Evolutionary conservation across 2,329 filamentous ascomycete species (phyloP).

Genomic region (Blastomyces percursus): DNA sequence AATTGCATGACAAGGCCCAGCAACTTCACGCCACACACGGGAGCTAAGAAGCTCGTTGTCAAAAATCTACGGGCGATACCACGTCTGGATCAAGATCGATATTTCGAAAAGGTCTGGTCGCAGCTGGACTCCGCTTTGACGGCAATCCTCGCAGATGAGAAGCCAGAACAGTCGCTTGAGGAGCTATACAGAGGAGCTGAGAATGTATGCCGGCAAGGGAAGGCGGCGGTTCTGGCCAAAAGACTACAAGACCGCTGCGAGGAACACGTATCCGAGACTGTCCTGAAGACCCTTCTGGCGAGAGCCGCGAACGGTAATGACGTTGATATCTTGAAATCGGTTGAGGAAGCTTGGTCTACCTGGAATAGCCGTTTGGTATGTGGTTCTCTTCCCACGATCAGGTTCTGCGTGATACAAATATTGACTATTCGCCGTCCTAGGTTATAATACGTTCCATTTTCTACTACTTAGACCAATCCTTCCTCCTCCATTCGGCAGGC

Average conservation of each 20-base stretch:
- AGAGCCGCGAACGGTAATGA: conserved; percentile 45
- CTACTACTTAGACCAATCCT: conserved; percentile 87
- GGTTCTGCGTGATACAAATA: background rate
- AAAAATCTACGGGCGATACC: conserved; percentile 69
- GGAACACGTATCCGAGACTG: conserved; percentile 44
- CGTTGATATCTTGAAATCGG: conserved; percentile 52
- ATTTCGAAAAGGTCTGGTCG: conserved; percentile 63
- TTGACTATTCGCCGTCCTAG: conserved; percentile 31
- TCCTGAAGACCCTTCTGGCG: conserved; percentile 51
- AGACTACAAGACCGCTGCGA: conserved; percentile 57
- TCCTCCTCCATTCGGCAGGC: conserved; percentile 63
- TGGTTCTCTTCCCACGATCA: background rate
- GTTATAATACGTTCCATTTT: conserved; percentile 76
- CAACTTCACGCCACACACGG: conserved; percentile 60
- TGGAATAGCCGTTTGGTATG: conserved; percentile 71
- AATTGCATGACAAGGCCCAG: conserved; percentile 27
- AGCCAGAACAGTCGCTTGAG: conserved; percentile 65
- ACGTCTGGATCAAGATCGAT: conserved; percentile 59
- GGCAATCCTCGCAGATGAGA: conserved; percentile 57
- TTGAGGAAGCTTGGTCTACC: conserved; percentile 55
- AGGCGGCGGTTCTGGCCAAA: conserved; percentile 56
- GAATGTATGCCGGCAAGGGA: conserved; percentile 73
- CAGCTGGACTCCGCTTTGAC: conserved; percentile 64
- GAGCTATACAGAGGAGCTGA: conserved; percentile 84
- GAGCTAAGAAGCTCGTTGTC: conserved; percentile 78